These are phyloP conservation scores for Sutorius eximius DNA, from an alignment of 1,284 basidiomycete species.

Conservation along the genomic window DNA sequence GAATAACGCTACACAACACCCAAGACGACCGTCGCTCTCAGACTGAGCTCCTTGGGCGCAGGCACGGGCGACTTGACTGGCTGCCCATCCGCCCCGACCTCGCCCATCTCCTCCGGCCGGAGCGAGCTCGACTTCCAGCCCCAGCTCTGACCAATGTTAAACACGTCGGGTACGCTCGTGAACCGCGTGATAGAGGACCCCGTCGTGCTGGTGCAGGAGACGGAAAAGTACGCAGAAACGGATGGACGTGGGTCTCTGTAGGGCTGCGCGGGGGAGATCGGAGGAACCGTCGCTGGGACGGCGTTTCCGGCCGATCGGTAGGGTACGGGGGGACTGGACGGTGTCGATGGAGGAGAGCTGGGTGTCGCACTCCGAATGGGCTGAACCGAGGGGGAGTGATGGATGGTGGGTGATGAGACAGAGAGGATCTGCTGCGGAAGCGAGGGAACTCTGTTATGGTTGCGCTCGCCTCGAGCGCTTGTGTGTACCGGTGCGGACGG, in stretches of 20 bases:
- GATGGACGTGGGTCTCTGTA: constrained; percentile 72
- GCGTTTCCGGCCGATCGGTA: constrained; percentile 24
- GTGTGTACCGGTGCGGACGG: constrained; percentile 23
- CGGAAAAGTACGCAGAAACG: constrained; percentile 78
- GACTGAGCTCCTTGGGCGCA: constrained; percentile 51
- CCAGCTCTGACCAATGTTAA: constrained; percentile 79
- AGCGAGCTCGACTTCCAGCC: constrained; percentile 77
- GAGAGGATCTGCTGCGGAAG: constrained; percentile 25
- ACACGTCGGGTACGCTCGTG: constrained; percentile 82
- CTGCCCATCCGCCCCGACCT: constrained; percentile 48
- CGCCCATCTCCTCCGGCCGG: constrained; percentile 53
- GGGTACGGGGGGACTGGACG: constrained; percentile 23
- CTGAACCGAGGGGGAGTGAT: constrained; percentile 47
- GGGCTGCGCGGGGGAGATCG: constrained; percentile 56
- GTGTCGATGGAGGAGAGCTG: constrained; percentile 23
- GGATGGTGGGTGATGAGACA: constrained; percentile 30
- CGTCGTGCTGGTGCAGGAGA: constrained; percentile 79
- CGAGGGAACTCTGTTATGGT: constrained; percentile 31
- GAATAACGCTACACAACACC: constrained; percentile 56
- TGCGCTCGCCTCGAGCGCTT: constrained; percentile 16
- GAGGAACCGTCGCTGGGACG: constrained; percentile 44
- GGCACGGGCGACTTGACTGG: constrained; percentile 28
- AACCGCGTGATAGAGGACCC: constrained; percentile 85
- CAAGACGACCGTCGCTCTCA: constrained; percentile 74
- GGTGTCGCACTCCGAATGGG: constrained; percentile 45